Percentiles rank a stretch among this genome's conserved stretches.
Evolutionary conservation across 2,329 filamentous ascomycete species (phyloP).

Genomic region (Hypocrella siamensis): DNA sequence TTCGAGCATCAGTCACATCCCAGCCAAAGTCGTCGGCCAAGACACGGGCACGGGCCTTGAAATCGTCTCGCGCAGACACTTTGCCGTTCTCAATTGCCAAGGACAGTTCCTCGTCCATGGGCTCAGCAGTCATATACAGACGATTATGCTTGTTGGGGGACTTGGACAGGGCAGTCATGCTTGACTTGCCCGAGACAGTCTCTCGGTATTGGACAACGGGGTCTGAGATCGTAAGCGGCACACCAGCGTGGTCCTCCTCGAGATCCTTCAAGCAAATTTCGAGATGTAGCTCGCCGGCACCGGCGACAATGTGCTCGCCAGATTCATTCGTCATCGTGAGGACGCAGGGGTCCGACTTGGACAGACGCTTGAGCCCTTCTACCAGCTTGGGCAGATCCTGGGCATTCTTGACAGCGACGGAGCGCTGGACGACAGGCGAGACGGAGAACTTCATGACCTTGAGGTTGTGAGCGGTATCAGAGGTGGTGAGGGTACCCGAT

Average conservation of each 20-base stretch:
- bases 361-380: constrained; percentile 99
- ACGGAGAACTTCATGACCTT: constrained; percentile 99
- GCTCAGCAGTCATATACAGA: constrained; percentile 89
- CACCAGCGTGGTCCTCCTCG: constrained; percentile 96
- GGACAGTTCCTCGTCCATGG: constrained; percentile 81
- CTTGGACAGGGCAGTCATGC: constrained; percentile 96
- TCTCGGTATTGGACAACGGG: constrained; percentile 98
- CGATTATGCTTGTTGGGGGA: constrained; percentile 99
- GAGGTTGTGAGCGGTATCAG: constrained; percentile 96
- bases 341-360: constrained; percentile 99
- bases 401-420: constrained; percentile 99
- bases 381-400: constrained; percentile 99
- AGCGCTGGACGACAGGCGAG: constrained; percentile 94
- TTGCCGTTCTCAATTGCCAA: constrained; percentile 83
- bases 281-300: constrained; percentile 97
- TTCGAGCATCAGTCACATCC: constrained; percentile 99
- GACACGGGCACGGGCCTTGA: constrained; percentile 94
- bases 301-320: constrained; percentile 97
- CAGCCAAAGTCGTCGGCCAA: constrained; percentile 95
- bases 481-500: constrained; percentile 97
- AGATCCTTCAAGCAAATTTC: constrained; percentile 99
- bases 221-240: constrained; percentile 94
- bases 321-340: constrained; percentile 78
- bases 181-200: constrained; percentile 71
- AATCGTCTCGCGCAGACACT: constrained; percentile 90